Evolutionary conservation across 2,329 filamentous ascomycete genomes (phyloP), one percentile per base, ranked within the genome.

Genomic region (Dryadomyces quercus-mongolicae): DNA sequence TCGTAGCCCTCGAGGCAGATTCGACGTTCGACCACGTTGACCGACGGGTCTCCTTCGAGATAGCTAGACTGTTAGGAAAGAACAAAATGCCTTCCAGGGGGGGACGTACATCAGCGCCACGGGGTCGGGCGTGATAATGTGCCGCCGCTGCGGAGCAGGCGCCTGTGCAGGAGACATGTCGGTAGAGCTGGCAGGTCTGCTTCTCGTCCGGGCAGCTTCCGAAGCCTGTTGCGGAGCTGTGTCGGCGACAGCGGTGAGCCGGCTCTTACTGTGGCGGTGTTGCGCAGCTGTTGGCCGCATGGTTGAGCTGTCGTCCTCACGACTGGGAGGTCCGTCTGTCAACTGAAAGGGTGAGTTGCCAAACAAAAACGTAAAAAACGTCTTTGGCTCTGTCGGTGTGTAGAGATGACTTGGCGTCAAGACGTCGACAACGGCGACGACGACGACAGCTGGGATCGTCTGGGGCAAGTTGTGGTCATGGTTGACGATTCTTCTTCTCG

Each of bases 31-130:
- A 95, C 74, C 8, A 95, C 82, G 3, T 75, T 76, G 4, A 89
- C 90, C 5, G 79, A 81, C 1, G 82, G 74, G 60, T 97, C 93
- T 65, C 94, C 87, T 71, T 95, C 87, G 21, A 98, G 80, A 64
- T 92, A 95, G 58, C 79, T 82, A 59, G 12, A 44, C 13, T 43
- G 34, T 54, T 18, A 54, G 53, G 0, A 40, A 12, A 40, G 36
- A 40, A 40, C 10, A 38, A 38, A 38, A 31, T 31, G 25, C 25
- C 12, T 22, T 31, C 13, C 25, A 22, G 7, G 16, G 10, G 13
- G 18, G 31, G 8, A 18, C 70, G 51, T 64, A 80, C 75, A 72
- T 72, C 58, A 81, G 76, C 9, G 78, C 76, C 51, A 81, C 71
- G 18, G 78, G 78, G 60, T 82, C 79, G 2, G 79, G 76, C 57